Evolutionary conservation across 2,329 filamentous ascomycete species (phyloP).

Genomic region (Aspergillus melleus): DNA sequence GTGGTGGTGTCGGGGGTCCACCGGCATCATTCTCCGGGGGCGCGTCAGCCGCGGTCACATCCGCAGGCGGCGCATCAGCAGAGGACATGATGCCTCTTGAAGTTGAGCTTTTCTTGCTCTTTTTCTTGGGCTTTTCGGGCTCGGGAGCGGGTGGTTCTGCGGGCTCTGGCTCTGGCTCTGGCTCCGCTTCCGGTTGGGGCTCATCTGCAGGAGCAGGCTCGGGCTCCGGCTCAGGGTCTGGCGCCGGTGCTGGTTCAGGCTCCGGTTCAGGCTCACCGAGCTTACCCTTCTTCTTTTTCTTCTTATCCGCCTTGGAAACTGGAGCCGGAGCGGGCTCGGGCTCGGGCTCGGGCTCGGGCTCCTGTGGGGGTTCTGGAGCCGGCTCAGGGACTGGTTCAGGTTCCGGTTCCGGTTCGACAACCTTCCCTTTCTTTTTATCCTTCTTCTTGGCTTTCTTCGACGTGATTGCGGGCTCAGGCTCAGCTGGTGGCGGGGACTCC

Average conservation of each 20-base stretch:
- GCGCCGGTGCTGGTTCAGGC: constrained; percentile 21
- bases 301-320: constrained; percentile 25
- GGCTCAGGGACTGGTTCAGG: constrained; percentile 28
- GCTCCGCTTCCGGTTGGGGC: constrained; percentile 16
- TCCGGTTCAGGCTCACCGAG: constrained; percentile 29
- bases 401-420: constrained; percentile 33
- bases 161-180: constrained; percentile 20
- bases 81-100: constrained; percentile 26
- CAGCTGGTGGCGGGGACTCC: constrained; percentile 15
- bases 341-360: constrained; percentile 33
- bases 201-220: constrained; percentile 25
- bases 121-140: constrained; percentile 32
- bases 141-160: constrained; percentile 20
- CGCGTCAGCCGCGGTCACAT: constrained; percentile 36
- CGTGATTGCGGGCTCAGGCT: constrained; percentile 22
- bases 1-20: constrained; percentile 51
- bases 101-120: constrained; percentile 34
- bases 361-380: constrained; percentile 31
- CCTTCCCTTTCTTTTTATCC: constrained; percentile 25
- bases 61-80: constrained; percentile 51
- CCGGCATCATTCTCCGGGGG: constrained; percentile 25
- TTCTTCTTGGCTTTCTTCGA: constrained; percentile 23
- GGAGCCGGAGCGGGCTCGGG: constrained; percentile 27
- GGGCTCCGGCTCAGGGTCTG: constrained; percentile 18
- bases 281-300: constrained; percentile 25